These are phyloP conservation scores for Pachyrhizus erosus DNA, from an alignment of 306 rosid species.

Conservation along the genomic window DNA sequence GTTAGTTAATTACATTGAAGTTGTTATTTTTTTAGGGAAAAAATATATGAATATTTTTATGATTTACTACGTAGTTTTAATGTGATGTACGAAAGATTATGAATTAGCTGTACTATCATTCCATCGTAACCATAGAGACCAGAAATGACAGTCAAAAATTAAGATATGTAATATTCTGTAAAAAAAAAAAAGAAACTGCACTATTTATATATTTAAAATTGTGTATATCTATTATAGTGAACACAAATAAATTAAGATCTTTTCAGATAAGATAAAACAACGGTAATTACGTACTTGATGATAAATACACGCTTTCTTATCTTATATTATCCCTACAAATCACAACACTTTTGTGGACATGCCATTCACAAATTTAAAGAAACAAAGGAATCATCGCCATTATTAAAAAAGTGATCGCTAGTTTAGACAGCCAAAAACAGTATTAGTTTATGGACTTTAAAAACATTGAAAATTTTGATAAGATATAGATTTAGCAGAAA, in stretches of 20 bases:
- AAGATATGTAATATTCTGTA: too few relatives aligned
- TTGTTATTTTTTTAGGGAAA: too few relatives aligned
- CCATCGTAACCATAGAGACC: too few relatives aligned
- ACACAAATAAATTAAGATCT: background rate
- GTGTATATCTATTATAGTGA: too few relatives aligned
- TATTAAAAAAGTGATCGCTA: conserved; percentile 26
- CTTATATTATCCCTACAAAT: conserved; percentile 16
- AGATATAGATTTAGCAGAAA: conserved; percentile 19
- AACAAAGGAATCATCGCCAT: conserved; percentile 1
- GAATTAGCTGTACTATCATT: too few relatives aligned
- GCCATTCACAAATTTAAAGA: background rate
- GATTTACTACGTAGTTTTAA: too few relatives aligned
- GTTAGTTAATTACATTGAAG: too few relatives aligned
- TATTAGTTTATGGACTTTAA: background rate
- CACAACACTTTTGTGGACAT: background rate
- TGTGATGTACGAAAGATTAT: too few relatives aligned
- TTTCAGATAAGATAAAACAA: background rate
- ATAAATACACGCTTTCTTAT: background rate
- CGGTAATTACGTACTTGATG: background rate
- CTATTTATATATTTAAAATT: too few relatives aligned
- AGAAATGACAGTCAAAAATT: too few relatives aligned
- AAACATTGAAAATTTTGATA: background rate
- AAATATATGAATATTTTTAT: too few relatives aligned
- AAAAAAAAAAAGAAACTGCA: too few relatives aligned
- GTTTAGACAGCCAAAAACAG: background rate